phyloP scores from a whole-genome alignment of 768 basidiomycete species.

The Calocybe indica region DNA sequence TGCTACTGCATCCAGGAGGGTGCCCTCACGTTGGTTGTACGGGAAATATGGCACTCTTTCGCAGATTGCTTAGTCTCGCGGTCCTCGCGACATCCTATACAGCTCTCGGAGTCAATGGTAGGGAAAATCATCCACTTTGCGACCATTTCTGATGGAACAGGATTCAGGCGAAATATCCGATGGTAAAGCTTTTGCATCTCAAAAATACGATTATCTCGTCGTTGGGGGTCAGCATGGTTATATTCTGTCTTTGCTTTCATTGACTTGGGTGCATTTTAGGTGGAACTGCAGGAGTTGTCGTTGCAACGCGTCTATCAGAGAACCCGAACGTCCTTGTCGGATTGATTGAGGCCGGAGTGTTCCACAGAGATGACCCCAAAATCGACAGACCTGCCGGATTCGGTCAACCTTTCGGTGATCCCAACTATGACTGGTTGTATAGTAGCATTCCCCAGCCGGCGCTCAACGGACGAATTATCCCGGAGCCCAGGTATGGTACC shows the following conservation, averaged over 20 bases:
- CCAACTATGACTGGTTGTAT: conserved; percentile 7
- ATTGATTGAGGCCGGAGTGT: conserved; percentile 21
- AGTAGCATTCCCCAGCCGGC: conserved; percentile 7
- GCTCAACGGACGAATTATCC: conserved; percentile 5
- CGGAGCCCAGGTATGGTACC: conserved; percentile 10
- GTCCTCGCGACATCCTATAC: too few species aligned
- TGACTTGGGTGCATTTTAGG: too few species aligned
- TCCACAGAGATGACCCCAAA: conserved; percentile 12
- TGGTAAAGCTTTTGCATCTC: background rate
- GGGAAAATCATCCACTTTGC: too few species aligned
- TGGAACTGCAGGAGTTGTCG: conserved; percentile 16
- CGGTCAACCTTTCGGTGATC: conserved; percentile 3
- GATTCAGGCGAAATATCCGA: background rate
- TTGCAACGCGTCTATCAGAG: conserved; percentile 19
- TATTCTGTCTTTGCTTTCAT: too few species aligned
- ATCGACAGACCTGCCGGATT: conserved; percentile 11
- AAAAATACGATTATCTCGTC: conserved; percentile 1
- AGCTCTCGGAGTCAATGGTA: too few species aligned
- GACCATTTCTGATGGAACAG: too few species aligned
- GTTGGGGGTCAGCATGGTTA: conserved; percentile 8
- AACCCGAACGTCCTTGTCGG: conserved; percentile 17
- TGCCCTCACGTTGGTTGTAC: too few species aligned
- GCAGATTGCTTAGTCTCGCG: too few species aligned
- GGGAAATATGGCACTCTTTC: too few species aligned
- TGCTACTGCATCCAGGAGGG: too few species aligned